Evolutionary conservation across 345 rosid genomes (phyloP).

Genomic region (Carallia pectinifolia): DNA sequence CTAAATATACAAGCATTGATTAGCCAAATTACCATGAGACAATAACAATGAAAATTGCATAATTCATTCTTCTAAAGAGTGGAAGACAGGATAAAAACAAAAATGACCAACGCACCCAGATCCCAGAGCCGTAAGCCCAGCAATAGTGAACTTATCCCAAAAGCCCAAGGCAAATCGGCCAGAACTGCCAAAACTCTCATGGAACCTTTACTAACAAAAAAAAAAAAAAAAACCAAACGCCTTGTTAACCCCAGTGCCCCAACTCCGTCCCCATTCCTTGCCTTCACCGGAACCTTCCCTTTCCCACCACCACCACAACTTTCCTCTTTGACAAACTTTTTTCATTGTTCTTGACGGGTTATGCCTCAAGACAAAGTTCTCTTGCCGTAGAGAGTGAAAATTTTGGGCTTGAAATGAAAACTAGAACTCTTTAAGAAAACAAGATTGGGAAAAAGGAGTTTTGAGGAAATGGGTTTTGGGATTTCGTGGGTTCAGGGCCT

Average conservation of each 20-base stretch:
- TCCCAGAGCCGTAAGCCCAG: conserved; percentile 90
- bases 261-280: conserved; percentile 17
- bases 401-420: conserved; percentile 26
- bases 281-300: conserved; percentile 10
- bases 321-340: conserved; percentile 41
- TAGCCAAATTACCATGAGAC: too few relatives aligned
- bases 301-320: conserved; percentile 2
- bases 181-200: conserved; percentile 60
- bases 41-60: too few relatives aligned
- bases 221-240: conserved; percentile 30
- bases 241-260: conserved; percentile 38
- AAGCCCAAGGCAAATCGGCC: conserved; percentile 82
- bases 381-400: conserved; percentile 22
- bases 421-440: conserved; percentile 30
- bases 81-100: background rate
- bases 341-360: conserved; percentile 32
- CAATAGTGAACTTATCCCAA: conserved; percentile 82
- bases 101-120: conserved; percentile 16
- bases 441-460: conserved; percentile 25
- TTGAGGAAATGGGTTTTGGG: conserved; percentile 18
- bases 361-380: conserved; percentile 34
- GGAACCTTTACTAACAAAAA: conserved; percentile 1
- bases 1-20: background rate
- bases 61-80: background rate
- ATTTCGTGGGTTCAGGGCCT: conserved; percentile 33